Evolutionary conservation across 306 rosid species (phyloP).

Genomic region (Acmispon strigosus): DNA sequence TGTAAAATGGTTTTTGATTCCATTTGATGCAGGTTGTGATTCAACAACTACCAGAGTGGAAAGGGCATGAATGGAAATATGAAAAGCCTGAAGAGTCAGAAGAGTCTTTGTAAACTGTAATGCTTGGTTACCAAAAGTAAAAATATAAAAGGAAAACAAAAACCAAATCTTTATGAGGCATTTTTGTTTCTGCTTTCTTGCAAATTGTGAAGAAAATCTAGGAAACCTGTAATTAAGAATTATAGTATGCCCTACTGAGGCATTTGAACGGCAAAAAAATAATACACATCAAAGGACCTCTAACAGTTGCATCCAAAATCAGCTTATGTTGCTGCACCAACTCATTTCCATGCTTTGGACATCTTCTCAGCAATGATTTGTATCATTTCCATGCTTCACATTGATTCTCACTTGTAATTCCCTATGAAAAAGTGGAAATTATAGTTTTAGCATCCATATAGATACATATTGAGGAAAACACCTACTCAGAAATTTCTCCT

Average conservation of each 20-base stretch:
- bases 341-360: too few relatives aligned
- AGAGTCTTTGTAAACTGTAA: slow-evolving; percentile 7
- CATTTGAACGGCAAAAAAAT: not conserved
- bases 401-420: too few relatives aligned
- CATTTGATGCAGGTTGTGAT: slow-evolving; percentile 56
- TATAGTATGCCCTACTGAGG: not conserved
- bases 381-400: too few relatives aligned
- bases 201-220: slow-evolving; percentile 2
- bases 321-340: too few relatives aligned
- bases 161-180: not conserved
- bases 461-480: not conserved
- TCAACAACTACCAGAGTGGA: slow-evolving; percentile 92
- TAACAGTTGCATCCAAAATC: too few relatives aligned
- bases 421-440: too few relatives aligned
- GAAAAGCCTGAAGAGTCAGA: slow-evolving; percentile 31
- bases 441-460: too few relatives aligned
- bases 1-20: not conserved
- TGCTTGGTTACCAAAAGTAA: not conserved
- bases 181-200: not conserved
- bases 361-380: too few relatives aligned
- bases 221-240: not conserved
- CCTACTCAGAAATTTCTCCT: too few relatives aligned
- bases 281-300: too few relatives aligned
- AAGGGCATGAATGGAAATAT: slow-evolving; percentile 80
- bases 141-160: too few relatives aligned